Base-by-base conservation (phyloP, 2,329 filamentous ascomycete species). In the Scytalidium sp. region DNA sequence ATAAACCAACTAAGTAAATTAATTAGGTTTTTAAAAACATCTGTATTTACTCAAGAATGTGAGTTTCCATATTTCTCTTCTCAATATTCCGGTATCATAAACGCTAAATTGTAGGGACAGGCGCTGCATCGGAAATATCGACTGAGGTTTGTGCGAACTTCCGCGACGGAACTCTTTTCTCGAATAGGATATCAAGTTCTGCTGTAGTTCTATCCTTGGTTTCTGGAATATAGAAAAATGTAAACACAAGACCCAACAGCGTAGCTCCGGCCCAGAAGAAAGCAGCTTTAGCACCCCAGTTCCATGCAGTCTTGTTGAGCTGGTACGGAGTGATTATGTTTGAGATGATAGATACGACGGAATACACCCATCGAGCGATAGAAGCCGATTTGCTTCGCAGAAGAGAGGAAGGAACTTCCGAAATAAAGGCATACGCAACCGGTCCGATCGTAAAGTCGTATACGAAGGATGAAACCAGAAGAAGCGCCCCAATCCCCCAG, bases 371-470 rank as follows among this genome's bases (percentile, higher is more conserved):
- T 1, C 67, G 71, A 8, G 70, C 67, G 17, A 74, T 56, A 3
- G 65, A 66, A 19, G 67, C 67, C 1, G 70, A 74, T 51, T 67
- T 67, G 2, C 65, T 65, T 3, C 70, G 63, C 3, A 74, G 58
- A 6, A 54, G 58, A 3, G 67, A 58, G 2, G 64, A 62, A 3
- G 67, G 69, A 6, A 60, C 63, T 50, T 75, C 72, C 7, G 66
- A 66, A 3, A 74, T 60, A 21, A 74, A 59, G 21, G 67, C 68
- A 45, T 70, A 75, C 4, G 66, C 67, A 7, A 95, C 88, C 0
- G 90, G 93, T 25, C 90, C 90, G 43, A 96, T 89, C 0, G 89
- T 89, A 45, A 92, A 75, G 66, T 95, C 88, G 71, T 95, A 96
- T 58, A 85, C 80, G 47, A 93, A 75, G 2, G 90, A 85, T 85